Percentiles rank a stretch among this genome's conserved stretches.
Evolutionary conservation across 345 rosid genomes (phyloP).

Genomic region (Euphorbia peplus): DNA sequence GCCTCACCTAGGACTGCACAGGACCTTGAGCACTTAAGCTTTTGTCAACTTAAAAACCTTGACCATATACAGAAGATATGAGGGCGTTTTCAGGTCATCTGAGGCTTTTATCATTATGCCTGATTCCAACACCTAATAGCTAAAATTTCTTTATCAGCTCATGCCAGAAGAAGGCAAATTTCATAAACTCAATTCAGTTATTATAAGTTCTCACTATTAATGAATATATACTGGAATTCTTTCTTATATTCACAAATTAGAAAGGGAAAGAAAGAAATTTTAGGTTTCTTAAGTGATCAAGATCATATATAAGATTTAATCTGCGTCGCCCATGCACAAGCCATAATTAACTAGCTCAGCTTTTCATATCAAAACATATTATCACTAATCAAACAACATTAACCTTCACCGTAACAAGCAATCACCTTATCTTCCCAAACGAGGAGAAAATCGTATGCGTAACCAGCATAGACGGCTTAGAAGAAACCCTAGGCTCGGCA

Average conservation of each 20-base stretch:
- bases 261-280: background rate
- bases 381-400: background rate
- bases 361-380: background rate
- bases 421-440: slow-evolving; percentile 80
- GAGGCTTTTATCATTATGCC: background rate
- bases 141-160: background rate
- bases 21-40: too few relatives aligned
- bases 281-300: background rate
- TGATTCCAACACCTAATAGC: background rate
- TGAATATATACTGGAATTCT: background rate
- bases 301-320: background rate
- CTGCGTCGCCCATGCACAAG: too few relatives aligned
- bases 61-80: background rate
- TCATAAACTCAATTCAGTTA: background rate
- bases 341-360: too few relatives aligned
- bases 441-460: slow-evolving; percentile 81
- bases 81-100: background rate
- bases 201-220: background rate
- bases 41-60: background rate
- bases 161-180: background rate
- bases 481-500: slow-evolving; percentile 89
- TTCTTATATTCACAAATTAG: background rate
- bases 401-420: too few relatives aligned
- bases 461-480: slow-evolving; percentile 87
- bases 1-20: too few relatives aligned